These are phyloP conservation scores for Hypoxylon sp. DNA, from an alignment of 2,329 filamentous ascomycete genomes.

Conservation along the genomic window DNA sequence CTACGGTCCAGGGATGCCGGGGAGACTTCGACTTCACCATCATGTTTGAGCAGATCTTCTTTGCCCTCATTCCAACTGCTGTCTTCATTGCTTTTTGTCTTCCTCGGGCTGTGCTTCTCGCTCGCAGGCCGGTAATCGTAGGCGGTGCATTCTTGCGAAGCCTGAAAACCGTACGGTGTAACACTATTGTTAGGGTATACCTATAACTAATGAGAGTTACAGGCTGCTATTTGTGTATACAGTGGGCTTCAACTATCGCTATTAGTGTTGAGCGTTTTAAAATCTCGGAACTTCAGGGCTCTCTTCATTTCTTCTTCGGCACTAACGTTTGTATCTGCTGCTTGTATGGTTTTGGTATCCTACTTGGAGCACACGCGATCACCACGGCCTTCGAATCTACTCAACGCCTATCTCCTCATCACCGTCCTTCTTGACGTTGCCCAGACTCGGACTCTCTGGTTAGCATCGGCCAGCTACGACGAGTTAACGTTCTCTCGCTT, in stretches of 20 bases:
- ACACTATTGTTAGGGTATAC: neutral
- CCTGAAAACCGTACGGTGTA: conserved; percentile 25
- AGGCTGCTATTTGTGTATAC: conserved; percentile 20
- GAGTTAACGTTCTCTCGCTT: conserved; percentile 40
- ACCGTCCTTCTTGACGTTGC: conserved; percentile 62
- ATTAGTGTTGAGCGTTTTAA: conserved; percentile 17
- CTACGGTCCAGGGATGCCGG: conserved; percentile 62
- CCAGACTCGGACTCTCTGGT: conserved; percentile 61
- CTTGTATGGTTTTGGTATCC: conserved; percentile 38
- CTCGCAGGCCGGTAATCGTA: conserved; percentile 14
- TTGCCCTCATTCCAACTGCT: conserved; percentile 60
- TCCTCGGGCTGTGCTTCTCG: conserved; percentile 51
- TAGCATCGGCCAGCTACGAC: conserved; percentile 45
- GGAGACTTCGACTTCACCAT: conserved; percentile 67
- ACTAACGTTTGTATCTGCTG: conserved; percentile 27
- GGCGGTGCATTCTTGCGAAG: conserved; percentile 15
- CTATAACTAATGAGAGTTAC: conserved; percentile 5
- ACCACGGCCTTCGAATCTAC: conserved; percentile 60
- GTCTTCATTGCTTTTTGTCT: conserved; percentile 58
- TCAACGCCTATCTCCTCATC: conserved; percentile 60
- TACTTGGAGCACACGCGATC: conserved; percentile 41
- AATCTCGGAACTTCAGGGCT: conserved; percentile 13
- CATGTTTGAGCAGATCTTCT: conserved; percentile 63
- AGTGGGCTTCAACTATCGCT: conserved; percentile 18
- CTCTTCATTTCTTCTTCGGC: conserved; percentile 28